Percentiles rank a stretch among this genome's conserved stretches.
Conservation (phyloP, 2,329 filamentous ascomycete genomes). For the Pseudopithomyces maydicus region DNA sequence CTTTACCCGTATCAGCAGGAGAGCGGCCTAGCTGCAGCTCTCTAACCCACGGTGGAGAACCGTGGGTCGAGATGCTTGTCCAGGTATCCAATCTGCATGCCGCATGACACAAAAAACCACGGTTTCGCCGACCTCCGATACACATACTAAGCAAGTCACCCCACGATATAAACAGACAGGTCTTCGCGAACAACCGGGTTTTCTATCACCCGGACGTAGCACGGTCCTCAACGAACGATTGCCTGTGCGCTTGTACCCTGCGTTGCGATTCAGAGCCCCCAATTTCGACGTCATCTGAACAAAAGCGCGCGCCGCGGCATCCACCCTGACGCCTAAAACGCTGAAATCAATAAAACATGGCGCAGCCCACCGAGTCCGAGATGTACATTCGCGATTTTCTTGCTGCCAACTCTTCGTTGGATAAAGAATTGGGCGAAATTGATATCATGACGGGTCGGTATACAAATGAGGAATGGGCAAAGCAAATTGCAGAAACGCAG, state of each 20-base stretch:
- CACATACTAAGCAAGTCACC: constrained; percentile 9
- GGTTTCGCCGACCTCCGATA: constrained; percentile 39
- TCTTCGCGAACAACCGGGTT: neutral
- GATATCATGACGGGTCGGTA: constrained; percentile 49
- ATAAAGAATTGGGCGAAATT: constrained; percentile 32
- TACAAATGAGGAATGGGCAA: constrained; percentile 52
- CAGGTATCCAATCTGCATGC: constrained; percentile 23
- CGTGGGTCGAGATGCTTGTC: constrained; percentile 22
- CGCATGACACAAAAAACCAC: constrained; percentile 32
- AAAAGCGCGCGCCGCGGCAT: constrained; percentile 11
- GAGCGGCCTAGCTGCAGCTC: constrained; percentile 26
- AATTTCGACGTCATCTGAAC: constrained; percentile 15
- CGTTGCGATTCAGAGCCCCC: constrained; percentile 3
- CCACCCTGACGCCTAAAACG: constrained; percentile 11
- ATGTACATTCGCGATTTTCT: constrained; percentile 40
- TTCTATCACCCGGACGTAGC: constrained; percentile 5
- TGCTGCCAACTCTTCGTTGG: constrained; percentile 36
- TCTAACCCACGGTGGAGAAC: constrained; percentile 22
- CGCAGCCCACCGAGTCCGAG: constrained; percentile 39
- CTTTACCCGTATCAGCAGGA: constrained; percentile 39
- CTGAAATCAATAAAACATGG: constrained; percentile 16
- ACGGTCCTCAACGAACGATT: constrained; percentile 13
- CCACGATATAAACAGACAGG: constrained; percentile 23
- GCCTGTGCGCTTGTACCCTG: neutral
- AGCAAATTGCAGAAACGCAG: constrained; percentile 46